Evolutionary conservation across 2,329 filamentous ascomycete genomes (phyloP), one percentile per base, ranked within the genome.

Genomic region (Ascochyta fabae): DNA sequence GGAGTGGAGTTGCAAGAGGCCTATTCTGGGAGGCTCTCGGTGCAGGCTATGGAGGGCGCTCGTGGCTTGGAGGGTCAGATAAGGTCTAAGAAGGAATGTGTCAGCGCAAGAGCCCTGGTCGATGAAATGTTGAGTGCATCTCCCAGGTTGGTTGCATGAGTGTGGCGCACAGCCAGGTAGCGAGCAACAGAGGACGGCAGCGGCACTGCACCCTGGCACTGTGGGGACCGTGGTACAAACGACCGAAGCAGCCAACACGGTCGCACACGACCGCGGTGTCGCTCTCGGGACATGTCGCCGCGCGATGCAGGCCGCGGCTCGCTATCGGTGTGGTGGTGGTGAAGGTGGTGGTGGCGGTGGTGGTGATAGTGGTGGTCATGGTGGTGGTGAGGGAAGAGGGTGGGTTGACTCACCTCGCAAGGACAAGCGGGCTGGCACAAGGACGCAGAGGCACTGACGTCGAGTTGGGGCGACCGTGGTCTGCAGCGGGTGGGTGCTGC

Each of bases 101-200:
- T 75, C 64, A 75, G 72, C 66, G 60, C 62, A 65, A 53, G 48
- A 51, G 60, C 51, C 55, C 64, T 55, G 48, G 63, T 48, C 53
- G 51, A 48, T 56, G 54, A 62, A 68, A 54, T 63, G 66, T 68
- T 66, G 64, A 55, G 66, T 19, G 19, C 60, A 40, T 59, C 62
- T 59, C 53, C 50, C 53, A 64, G 67, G 67, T 58, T 64, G 67
- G 63, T 67, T 72, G 69, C 71, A 74, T 67, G 62, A 58, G 61
- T 68, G 72, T 74, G 71, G 72, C 72, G 71, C 68, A 72, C 70
- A 73, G 60, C 48, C 53, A 60, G 63, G 63, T 61, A 66, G 69
- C 69, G 66, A 66, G 68, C 62, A 63, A 65, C 65, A 66, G 68
- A 54, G 71, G 69, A 72, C 66, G 58, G 65, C 68, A 69, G 71